Evolutionary conservation across 768 basidiomycete species (phyloP).

Genomic region (Leccinum broughii): DNA sequence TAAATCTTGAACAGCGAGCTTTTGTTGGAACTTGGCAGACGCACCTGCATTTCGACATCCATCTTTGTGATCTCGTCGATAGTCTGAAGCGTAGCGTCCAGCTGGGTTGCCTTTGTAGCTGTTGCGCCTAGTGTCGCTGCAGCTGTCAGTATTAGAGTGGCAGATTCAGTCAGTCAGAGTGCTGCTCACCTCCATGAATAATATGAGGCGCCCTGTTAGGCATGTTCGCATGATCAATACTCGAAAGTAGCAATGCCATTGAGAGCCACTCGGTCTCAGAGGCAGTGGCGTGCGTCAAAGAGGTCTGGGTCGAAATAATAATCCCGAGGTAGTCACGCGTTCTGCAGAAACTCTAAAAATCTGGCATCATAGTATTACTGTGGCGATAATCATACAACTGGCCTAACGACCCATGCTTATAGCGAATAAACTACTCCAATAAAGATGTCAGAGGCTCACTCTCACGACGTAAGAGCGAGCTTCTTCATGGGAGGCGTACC

Average conservation of each 20-base stretch:
- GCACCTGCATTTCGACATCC: slow-evolving; percentile 76
- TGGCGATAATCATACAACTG: slow-evolving; percentile 27
- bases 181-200: slow-evolving; percentile 12
- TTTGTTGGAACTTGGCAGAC: slow-evolving; percentile 14
- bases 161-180: neutral
- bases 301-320: neutral
- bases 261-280: neutral
- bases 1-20: neutral
- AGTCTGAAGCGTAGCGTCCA: slow-evolving; percentile 43
- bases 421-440: slow-evolving; percentile 36
- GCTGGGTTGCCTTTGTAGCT: slow-evolving; percentile 14
- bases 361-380: slow-evolving; percentile 16
- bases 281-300: neutral
- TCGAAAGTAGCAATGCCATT: slow-evolving; percentile 5
- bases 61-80: slow-evolving; percentile 59
- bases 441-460: slow-evolving; percentile 24
- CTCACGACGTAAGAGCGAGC: slow-evolving; percentile 47
- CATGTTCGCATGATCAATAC: neutral
- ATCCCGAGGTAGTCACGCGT: neutral
- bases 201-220: neutral
- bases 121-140: neutral
- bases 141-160: neutral
- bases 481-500: slow-evolving; percentile 71
- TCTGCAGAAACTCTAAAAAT: slow-evolving; percentile 3
- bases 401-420: slow-evolving; percentile 21